Evolutionary conservation across 169 alveolate genomes (phyloP), one percentile per base, ranked within the genome.

Genomic region (Plasmodium adleri): DNA sequence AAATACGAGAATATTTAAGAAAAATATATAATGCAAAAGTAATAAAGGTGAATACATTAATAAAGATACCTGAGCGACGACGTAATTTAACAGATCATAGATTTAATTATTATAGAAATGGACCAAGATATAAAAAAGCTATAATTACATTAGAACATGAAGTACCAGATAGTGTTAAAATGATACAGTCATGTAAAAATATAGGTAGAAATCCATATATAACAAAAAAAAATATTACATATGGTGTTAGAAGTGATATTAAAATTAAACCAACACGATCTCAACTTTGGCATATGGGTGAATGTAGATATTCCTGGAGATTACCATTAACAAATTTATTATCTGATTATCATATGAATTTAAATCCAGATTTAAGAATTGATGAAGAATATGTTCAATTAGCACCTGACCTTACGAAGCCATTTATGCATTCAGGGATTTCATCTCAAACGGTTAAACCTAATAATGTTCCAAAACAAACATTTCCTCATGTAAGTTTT

Each of bases 91-190:
- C 91, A 26, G 92, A 93, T 59, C 60, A 54, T 24, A 58, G 75
- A 86, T 93, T 93, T 17, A 80, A 80, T 66, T 95, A 96, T 86
- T 94, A 95, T 72, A 93, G 97, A 71, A 93, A 90, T 83, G 97
- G 98, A 20, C 96, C 97, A 12, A 94, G 93, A 94, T 94, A 93
- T 90, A 96, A 96, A 86, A 96, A 96, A 93, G 98, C 98, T 20
- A 94, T 94, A 10, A 93, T 96, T 28, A 96, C 96, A 15, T 88
- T 95, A 43, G 98, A 96, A 74, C 96, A 96, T 45, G 83, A 94
- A 60, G 95, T 96, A 17, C 98, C 98, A 0, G 96, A 94, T 87
- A 94, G 90, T 59, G 97, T 96, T 43, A 95, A 96, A 90, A 96
- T 96, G 98, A 74, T 95, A 39, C 95, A 94, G 63, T 92, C 93